These are phyloP conservation scores for Camelina neglecta DNA, from an alignment of 345 rosid species.

Conservation along the genomic window DNA sequence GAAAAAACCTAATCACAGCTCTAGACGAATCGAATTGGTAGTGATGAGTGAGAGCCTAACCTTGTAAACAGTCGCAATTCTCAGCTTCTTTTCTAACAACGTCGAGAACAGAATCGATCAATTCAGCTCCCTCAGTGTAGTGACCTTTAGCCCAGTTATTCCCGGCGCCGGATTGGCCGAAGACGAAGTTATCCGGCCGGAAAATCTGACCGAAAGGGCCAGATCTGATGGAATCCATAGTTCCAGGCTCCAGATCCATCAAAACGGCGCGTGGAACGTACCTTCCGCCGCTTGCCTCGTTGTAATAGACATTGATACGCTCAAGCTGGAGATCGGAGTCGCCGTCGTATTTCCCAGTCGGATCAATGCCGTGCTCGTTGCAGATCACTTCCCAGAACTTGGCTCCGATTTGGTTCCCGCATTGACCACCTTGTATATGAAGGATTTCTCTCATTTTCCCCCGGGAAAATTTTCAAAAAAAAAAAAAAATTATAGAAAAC, in stretches of 20 bases:
- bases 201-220: slow-evolving; percentile 43
- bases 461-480: slow-evolving; percentile 16
- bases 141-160: slow-evolving; percentile 44
- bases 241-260: slow-evolving; percentile 45
- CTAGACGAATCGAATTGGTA: background rate
- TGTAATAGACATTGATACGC: slow-evolving; percentile 55
- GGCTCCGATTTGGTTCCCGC: slow-evolving; percentile 95
- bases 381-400: slow-evolving; percentile 97
- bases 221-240: slow-evolving; percentile 45
- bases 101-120: slow-evolving; percentile 41
- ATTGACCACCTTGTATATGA: slow-evolving; percentile 89
- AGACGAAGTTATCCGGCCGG: slow-evolving; percentile 44
- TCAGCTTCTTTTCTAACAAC: slow-evolving; percentile 43
- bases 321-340: slow-evolving; percentile 72
- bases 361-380: slow-evolving; percentile 84
- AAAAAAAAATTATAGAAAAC: background rate
- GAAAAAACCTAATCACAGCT: background rate
- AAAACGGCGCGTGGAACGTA: slow-evolving; percentile 42
- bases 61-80: slow-evolving; percentile 43
- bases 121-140: slow-evolving; percentile 41
- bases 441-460: slow-evolving; percentile 83
- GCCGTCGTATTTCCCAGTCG: slow-evolving; percentile 67
- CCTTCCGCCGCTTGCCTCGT: slow-evolving; percentile 44
- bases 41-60: slow-evolving; percentile 1
- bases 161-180: slow-evolving; percentile 40